These are phyloP conservation scores for Volvox africanus DNA, from an alignment of 139 green algal genomes.

Conservation along the genomic window DNA sequence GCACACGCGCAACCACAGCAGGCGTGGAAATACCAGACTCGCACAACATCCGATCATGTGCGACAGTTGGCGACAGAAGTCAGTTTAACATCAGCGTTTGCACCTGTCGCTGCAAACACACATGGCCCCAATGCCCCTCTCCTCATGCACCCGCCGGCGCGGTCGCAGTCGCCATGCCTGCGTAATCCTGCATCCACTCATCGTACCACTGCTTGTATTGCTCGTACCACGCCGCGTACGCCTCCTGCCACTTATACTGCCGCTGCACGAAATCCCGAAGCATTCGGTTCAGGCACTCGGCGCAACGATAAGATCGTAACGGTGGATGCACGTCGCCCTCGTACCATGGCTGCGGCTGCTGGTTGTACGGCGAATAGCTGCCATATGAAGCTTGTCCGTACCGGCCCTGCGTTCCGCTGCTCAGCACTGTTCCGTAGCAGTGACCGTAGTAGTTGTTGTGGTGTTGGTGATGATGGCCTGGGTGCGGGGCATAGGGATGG, in stretches of 20 bases:
- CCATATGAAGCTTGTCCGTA: neutral
- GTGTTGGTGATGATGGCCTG: neutral
- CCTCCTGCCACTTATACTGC: constrained; percentile 41
- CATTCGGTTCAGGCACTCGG: neutral
- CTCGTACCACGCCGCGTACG: constrained; percentile 50
- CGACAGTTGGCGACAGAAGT: too few species aligned
- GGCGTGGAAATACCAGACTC: too few species aligned
- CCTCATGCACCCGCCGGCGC: too few species aligned
- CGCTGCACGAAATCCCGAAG: constrained; percentile 26
- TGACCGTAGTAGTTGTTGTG: neutral
- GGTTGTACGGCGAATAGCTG: neutral
- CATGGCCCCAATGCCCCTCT: too few species aligned
- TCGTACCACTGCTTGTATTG: constrained; percentile 43
- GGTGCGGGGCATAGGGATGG: neutral
- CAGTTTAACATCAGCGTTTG: too few species aligned
- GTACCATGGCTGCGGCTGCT: neutral
- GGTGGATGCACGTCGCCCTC: neutral
- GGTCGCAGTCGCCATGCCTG: neutral
- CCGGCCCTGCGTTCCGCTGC: too few species aligned
- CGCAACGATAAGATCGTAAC: neutral
- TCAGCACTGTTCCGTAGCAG: neutral
- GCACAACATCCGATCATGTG: too few species aligned
- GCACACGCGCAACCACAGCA: too few species aligned
- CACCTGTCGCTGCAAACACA: too few species aligned
- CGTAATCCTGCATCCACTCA: neutral